Evolutionary conservation across 2,329 filamentous ascomycete species (phyloP).

Genomic region (Talaromyces funiculosus): DNA sequence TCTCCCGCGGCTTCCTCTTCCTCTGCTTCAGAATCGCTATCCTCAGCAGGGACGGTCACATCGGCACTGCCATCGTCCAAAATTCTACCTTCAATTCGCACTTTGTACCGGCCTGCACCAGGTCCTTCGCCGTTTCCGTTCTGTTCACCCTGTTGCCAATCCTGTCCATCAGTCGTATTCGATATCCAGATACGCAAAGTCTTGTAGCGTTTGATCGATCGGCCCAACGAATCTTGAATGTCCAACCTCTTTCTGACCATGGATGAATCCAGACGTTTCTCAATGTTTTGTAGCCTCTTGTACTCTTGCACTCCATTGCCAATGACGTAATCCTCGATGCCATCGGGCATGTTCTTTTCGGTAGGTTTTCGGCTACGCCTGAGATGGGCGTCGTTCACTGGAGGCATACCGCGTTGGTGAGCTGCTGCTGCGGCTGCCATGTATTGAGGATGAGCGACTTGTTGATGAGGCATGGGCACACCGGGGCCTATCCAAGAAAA

Average conservation of each 20-base stretch:
- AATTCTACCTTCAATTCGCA: slow-evolving; percentile 85
- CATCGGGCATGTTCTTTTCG: slow-evolving; percentile 90
- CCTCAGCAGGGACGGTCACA: slow-evolving; percentile 46
- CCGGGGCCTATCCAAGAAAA: slow-evolving; percentile 20
- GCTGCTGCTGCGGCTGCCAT: slow-evolving; percentile 20
- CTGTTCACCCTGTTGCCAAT: slow-evolving; percentile 88
- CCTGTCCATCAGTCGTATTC: slow-evolving; percentile 90
- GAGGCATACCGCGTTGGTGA: slow-evolving; percentile 31
- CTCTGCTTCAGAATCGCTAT: slow-evolving; percentile 43
- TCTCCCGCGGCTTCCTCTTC: slow-evolving; percentile 52
- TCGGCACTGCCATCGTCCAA: slow-evolving; percentile 61
- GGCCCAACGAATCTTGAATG: slow-evolving; percentile 72
- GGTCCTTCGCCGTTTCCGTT: slow-evolving; percentile 52
- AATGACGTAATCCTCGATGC: slow-evolving; percentile 73
- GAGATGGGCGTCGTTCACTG: slow-evolving; percentile 52
- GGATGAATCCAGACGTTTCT: slow-evolving; percentile 81
- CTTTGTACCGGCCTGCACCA: slow-evolving; percentile 56
- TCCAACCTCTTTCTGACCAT: slow-evolving; percentile 94
- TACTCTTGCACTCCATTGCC: slow-evolving; percentile 80
- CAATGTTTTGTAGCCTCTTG: slow-evolving; percentile 74
- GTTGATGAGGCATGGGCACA: slow-evolving; percentile 34
- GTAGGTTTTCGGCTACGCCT: slow-evolving; percentile 83
- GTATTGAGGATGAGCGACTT: slow-evolving; percentile 35
- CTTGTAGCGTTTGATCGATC: slow-evolving; percentile 70
- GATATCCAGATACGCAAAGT: slow-evolving; percentile 90